A percentile compares a stretch with the other conserved stretches of the same genome.
phyloP scores from a whole-genome alignment of 306 rosid species.

The Cucumis sativus region Cucumber_9930_V3 NC_026658.2:17814501-17815000 shows the following conservation, averaged over 20 bases:
- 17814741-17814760: conserved; percentile 27
- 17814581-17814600: conserved; percentile 48
- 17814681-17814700: conserved; percentile 7
- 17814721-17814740: conserved; percentile 5
- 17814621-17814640: conserved; percentile 47
- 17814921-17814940: not conserved
- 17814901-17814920: not conserved
- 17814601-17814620: conserved; percentile 53
- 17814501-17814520: conserved; percentile 24
- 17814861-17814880: conserved; percentile 8
- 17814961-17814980: not conserved
- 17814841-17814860: conserved; percentile 60
- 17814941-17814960: not conserved
- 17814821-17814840: conserved; percentile 60
- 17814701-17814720: conserved; percentile 7
- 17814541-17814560: conserved; percentile 64
- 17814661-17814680: conserved; percentile 17
- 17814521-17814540: conserved; percentile 49
- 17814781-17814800: conserved; percentile 72
- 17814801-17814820: conserved; percentile 54
- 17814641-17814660: conserved; percentile 47
- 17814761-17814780: conserved; percentile 65
- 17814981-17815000: not conserved
- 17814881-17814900: not conserved
- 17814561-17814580: conserved; percentile 33